These are phyloP conservation scores for Schizophyllum amplum DNA, from an alignment of 1,284 basidiomycete species.

Conservation along the genomic window DNA sequence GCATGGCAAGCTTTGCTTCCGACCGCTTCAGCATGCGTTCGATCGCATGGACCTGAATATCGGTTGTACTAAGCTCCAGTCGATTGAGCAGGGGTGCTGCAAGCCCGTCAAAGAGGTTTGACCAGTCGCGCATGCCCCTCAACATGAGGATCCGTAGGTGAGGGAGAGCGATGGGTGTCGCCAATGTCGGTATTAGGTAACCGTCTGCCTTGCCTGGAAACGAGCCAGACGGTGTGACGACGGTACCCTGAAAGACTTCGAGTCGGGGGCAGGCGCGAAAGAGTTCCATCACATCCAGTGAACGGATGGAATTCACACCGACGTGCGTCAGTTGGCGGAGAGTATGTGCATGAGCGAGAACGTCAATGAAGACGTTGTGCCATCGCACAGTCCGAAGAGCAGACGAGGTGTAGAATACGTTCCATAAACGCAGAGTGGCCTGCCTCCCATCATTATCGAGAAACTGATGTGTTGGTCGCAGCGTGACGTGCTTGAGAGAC, in stretches of 20 bases:
- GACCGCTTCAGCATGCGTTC: not conserved
- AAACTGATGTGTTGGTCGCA: not conserved
- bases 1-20: not conserved
- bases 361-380: not conserved
- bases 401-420: not conserved
- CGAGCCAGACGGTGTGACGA: not conserved
- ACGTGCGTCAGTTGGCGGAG: not conserved
- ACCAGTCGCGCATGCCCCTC: not conserved
- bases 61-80: not conserved
- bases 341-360: no score
- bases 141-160: not conserved
- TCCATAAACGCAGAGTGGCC: not conserved
- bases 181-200: not conserved
- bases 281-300: not conserved
- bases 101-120: not conserved
- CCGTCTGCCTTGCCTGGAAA: not conserved
- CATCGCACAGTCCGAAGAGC: not conserved
- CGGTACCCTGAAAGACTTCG: not conserved
- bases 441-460: no score
- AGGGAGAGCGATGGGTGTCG: not conserved
- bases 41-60: not conserved
- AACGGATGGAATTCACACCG: not conserved
- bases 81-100: not conserved
- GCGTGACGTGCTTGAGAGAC: not conserved
- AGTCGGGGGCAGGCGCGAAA: not conserved